Evolutionary conservation across 495 filamentous ascomycete species (phyloP), one percentile per base, ranked within the genome.

Genomic region (Daldinia concentrica): DNA sequence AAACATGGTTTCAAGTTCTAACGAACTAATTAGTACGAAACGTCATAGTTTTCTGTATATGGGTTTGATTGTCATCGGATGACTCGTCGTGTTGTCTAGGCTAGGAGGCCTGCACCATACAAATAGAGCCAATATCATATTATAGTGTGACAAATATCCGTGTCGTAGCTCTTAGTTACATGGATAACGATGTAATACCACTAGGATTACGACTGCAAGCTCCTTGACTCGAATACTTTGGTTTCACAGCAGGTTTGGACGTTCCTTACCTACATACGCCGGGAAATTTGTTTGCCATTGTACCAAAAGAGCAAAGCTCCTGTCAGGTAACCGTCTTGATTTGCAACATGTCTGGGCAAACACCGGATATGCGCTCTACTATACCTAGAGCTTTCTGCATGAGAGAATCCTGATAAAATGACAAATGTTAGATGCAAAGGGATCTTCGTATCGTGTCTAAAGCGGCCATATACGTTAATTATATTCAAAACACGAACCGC

Each of bases 251-350:
- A 27, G 24, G 30, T 8, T 24, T 12, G 50, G 50, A 30, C 50
- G 24, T 14, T 54, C 15, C 14, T 30, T 54, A 54, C 24, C 50
- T 30, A 17, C 50, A 54, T 54, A 17, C 27, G 14, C 26, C 50
- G 50, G 50, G 50, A 54, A 30, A 29, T 30, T 52, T 54, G 50
- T 54, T 54, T 54, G 50, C 11, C 50, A 8, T 57, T 30, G 17
- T 3, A 36, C 54, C 1, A 22, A 12, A 36, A 36, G 30, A 37
- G 30, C 54, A 57, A 37, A 37, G 54, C 0, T 54, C 5, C 15
- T 57, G 8, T n/a, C 12, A 37, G 30, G 27, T 22, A 57, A 54
- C 50, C 50, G 24, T 30, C 50, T 19, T 36, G 7, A 17, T 36
- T 36, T 57, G 29, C 17, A 57, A 57, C 30, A 57, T 57, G 30